Conservation (phyloP, 2,329 filamentous ascomycete species). For the Pseudopyrenochaeta lycopersici region DNA sequence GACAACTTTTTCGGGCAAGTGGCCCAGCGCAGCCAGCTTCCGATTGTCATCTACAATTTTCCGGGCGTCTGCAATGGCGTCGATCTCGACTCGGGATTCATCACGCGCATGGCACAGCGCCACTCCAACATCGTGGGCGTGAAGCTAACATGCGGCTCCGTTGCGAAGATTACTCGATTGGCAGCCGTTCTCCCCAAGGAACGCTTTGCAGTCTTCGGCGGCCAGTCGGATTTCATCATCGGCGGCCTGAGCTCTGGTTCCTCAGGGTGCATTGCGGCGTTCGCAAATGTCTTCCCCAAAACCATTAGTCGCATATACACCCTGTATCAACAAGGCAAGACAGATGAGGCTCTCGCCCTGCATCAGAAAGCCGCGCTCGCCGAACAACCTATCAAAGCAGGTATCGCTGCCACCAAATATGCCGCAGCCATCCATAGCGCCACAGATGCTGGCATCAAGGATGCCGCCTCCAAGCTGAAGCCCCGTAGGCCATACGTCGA, state of each 20-base stretch:
- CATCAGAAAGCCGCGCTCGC: conserved; percentile 70
- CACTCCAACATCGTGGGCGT: conserved; percentile 72
- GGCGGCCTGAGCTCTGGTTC: conserved; percentile 61
- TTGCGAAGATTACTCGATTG: conserved; percentile 75
- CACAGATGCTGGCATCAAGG: conserved; percentile 61
- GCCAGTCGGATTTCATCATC: conserved; percentile 75
- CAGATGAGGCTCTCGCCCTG: conserved; percentile 65
- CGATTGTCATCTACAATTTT: conserved; percentile 77
- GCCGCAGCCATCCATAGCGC: conserved; percentile 69
- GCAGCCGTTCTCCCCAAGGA: conserved; percentile 58
- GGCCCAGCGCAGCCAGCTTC: conserved; percentile 66
- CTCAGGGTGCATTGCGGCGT: conserved; percentile 64
- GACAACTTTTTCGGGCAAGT: conserved; percentile 55
- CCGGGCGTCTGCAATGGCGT: conserved; percentile 71
- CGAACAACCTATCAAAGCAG: conserved; percentile 70
- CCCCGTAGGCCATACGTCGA: conserved; percentile 27
- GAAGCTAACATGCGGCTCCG: conserved; percentile 75
- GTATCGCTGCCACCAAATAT: conserved; percentile 72
- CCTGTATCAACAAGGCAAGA: conserved; percentile 65
- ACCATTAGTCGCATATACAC: conserved; percentile 66
- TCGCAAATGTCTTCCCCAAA: conserved; percentile 64
- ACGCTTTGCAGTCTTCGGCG: conserved; percentile 72
- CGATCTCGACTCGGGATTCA: conserved; percentile 72
- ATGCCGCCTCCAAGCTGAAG: conserved; percentile 20
- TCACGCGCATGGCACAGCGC: conserved; percentile 61